Evolutionary conservation across 257 asterid genomes (phyloP), one percentile per base, ranked within the genome.

Genomic region (Hygrophila difformis): DNA sequence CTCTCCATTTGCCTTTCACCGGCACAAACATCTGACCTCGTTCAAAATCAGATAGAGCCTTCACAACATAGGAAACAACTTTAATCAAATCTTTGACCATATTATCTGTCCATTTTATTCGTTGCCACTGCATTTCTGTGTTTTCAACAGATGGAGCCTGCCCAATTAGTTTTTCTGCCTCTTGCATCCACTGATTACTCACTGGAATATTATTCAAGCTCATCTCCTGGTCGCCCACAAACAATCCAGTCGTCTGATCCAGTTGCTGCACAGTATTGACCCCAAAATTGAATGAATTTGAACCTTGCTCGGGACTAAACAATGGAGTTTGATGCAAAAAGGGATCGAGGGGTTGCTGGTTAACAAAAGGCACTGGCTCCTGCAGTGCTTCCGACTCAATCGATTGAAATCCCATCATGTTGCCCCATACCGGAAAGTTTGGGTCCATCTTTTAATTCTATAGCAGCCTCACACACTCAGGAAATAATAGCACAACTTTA

Each of bases 71-170:
- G 48, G 76, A 73, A 51, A 64, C 69, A n/a, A 61, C 69, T 17
- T 60, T 67, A 14, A 78, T 72, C 61, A 81, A 57, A 51, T 67
- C 61, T 58, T 22, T 78, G n/a, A 72, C 78, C 85, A 75, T 75
- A n/a, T 63, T 60, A 13, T 63, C 53, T 0, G 82, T 67, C 93
- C 93, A 81, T 62, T 40, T 72, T 36, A 69, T 51, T 20, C 75
- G 63, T 10, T 66, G 66, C 72, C 65, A 64, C 14, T 34, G 44
- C 1, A 55, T 45, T 45, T 55, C 63, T 36, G 5, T 36, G 49
- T 23, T 55, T 59, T 43, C 67, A 21, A 49, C 60, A n/a, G n/a
- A n/a, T n/a, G n/a, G n/a, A 37, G 37, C 4, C 10, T 29, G 22
- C 16, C 20, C 45, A 53, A 16, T 47, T 36, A 12, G 48, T 12